These are phyloP conservation scores for Rhizopus sp. DNA, from an alignment of 371 early-diverging fungal species.

Conservation along the genomic window DNA sequence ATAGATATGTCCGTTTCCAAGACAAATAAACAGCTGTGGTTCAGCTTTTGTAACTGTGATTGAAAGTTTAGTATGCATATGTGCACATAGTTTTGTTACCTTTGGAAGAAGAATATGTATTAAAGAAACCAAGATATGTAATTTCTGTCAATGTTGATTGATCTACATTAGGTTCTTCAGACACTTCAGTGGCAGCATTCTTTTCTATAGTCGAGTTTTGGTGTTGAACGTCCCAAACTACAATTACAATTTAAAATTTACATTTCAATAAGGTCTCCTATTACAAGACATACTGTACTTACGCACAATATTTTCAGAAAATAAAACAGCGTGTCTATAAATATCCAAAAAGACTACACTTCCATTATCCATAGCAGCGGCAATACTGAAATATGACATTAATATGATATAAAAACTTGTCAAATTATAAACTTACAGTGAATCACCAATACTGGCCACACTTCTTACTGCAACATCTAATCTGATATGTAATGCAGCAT, in stretches of 20 bases:
- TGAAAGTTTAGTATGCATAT: background rate
- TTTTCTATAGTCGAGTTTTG: conserved; percentile 7
- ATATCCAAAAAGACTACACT: conserved; percentile 21
- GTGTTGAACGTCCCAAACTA: conserved; percentile 7
- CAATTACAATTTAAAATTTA: background rate
- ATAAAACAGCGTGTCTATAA: conserved; percentile 11
- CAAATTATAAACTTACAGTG: conserved; percentile 20
- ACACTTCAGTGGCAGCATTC: conserved; percentile 9
- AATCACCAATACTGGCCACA: conserved; percentile 22
- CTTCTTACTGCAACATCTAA: conserved; percentile 12
- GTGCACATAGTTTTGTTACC: conserved; percentile 6
- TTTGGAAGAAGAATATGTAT: conserved; percentile 28
- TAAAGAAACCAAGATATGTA: conserved; percentile 18
- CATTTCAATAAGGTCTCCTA: background rate
- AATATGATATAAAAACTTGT: background rate
- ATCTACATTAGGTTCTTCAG: conserved; percentile 8
- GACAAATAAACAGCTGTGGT: conserved; percentile 29
- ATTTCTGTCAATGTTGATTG: conserved; percentile 15
- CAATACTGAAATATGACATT: conserved; percentile 17
- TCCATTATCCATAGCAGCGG: conserved; percentile 25
- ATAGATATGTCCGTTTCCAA: conserved; percentile 38
- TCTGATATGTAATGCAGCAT: conserved; percentile 8
- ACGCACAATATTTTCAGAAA: conserved; percentile 24
- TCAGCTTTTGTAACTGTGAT: conserved; percentile 14
- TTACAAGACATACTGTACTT: conserved; percentile 1